These are phyloP conservation scores for Ustulina deusta DNA, from an alignment of 2,329 filamentous ascomycete species.

Conservation along the genomic window DNA sequence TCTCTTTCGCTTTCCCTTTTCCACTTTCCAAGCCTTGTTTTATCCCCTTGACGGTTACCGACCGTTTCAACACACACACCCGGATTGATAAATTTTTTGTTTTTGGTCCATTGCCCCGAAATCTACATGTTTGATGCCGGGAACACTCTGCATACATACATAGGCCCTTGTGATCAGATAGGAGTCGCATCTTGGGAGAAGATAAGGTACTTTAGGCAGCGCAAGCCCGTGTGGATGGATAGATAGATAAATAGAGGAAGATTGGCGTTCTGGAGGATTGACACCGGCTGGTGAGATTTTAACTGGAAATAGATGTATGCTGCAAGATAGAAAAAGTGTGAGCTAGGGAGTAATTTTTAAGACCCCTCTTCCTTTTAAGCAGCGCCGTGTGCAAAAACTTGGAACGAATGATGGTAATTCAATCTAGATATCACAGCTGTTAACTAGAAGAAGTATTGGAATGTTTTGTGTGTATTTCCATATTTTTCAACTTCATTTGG, in stretches of 20 bases:
- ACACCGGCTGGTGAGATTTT: not conserved
- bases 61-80: not conserved
- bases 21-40: not conserved
- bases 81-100: not conserved
- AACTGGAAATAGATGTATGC: conserved; percentile 7
- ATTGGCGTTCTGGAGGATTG: conserved; percentile 19
- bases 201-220: not conserved
- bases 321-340: not conserved
- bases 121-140: not conserved
- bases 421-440: not conserved
- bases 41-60: not conserved
- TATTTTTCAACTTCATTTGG: conserved; percentile 11
- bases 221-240: conserved; percentile 6
- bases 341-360: too few relatives aligned
- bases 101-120: not conserved
- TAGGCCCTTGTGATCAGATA: conserved; percentile 12
- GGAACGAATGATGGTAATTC: not conserved
- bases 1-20: not conserved
- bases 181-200: not conserved
- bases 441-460: not conserved
- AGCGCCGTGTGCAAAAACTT: too few relatives aligned
- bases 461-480: not conserved
- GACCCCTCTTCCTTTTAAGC: too few relatives aligned
- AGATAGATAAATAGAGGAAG: conserved; percentile 11
- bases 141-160: conserved; percentile 2